phyloP scores from a whole-genome alignment of 2,329 filamentous ascomycete species.

The Stachybotrys echinatus region DNA sequence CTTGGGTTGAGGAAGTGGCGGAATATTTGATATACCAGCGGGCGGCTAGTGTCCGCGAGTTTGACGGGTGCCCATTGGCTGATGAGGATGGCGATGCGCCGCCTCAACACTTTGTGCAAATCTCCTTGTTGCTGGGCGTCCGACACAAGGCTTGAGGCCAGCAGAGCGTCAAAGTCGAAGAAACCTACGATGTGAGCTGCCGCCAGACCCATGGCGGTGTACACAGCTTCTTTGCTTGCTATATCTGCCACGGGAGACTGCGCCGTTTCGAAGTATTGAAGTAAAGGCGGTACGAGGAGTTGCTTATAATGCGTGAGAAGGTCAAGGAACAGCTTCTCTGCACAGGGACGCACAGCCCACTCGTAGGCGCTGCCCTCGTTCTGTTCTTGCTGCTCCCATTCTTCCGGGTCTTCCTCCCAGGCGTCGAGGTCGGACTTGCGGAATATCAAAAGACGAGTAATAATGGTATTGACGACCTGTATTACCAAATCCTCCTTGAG shows the following conservation, averaged over 20 bases:
- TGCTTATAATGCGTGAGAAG: slow-evolving; percentile 85
- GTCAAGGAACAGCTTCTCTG: slow-evolving; percentile 90
- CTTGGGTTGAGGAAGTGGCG: slow-evolving; percentile 74
- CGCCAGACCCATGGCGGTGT: slow-evolving; percentile 85
- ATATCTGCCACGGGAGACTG: slow-evolving; percentile 63
- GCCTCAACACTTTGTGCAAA: slow-evolving; percentile 74
- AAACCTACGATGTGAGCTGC: slow-evolving; percentile 67
- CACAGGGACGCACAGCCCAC: slow-evolving; percentile 85
- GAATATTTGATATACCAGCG: slow-evolving; percentile 82
- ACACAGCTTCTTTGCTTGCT: slow-evolving; percentile 87
- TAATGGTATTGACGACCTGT: slow-evolving; percentile 76
- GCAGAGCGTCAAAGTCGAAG: slow-evolving; percentile 79
- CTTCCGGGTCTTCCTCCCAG: slow-evolving; percentile 92
- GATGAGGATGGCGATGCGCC: slow-evolving; percentile 82
- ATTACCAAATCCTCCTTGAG: slow-evolving; percentile 72
- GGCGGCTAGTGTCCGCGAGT: slow-evolving; percentile 60
- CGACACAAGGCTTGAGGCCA: slow-evolving; percentile 67
- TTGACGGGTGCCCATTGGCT: slow-evolving; percentile 86
- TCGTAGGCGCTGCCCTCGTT: slow-evolving; percentile 82
- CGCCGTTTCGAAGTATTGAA: slow-evolving; percentile 77
- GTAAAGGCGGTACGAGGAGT: slow-evolving; percentile 70
- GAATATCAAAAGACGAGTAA: slow-evolving; percentile 86
- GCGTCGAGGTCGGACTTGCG: slow-evolving; percentile 77
- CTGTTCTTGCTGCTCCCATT: slow-evolving; percentile 90
- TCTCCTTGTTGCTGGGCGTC: slow-evolving; percentile 65